Conservation (phyloP, 2,329 filamentous ascomycete genomes). For the Calonectria naviculata region DNA sequence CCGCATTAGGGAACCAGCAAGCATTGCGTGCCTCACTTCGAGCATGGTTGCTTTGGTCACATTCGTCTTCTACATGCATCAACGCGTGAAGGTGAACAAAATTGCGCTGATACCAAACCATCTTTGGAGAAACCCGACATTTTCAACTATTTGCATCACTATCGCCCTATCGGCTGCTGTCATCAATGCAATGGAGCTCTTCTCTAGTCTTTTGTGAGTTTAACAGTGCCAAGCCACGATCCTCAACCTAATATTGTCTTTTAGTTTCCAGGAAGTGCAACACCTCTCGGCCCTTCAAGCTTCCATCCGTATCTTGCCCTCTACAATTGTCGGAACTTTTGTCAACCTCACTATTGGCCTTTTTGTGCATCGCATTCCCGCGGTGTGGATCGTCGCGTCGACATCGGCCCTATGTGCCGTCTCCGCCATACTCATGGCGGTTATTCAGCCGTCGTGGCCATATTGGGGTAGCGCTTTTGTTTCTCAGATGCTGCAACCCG, state of each 20-base stretch:
- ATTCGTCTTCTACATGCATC: slow-evolving; percentile 66
- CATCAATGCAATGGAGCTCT: slow-evolving; percentile 57
- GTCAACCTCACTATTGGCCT: slow-evolving; percentile 57
- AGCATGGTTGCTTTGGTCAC: slow-evolving; percentile 52
- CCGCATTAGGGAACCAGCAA: slow-evolving; percentile 53
- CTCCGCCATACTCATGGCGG: slow-evolving; percentile 66
- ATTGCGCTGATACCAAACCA: slow-evolving; percentile 71
- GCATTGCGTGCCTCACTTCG: slow-evolving; percentile 58
- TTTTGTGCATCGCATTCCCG: slow-evolving; percentile 54
- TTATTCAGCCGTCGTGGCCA: slow-evolving; percentile 57
- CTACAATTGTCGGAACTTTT: slow-evolving; percentile 54
- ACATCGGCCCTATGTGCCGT: slow-evolving; percentile 55
- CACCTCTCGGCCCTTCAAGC: slow-evolving; percentile 55
- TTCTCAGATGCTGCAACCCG: slow-evolving; percentile 53
- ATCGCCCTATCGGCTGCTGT: slow-evolving; percentile 59
- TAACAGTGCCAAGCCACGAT: background rate
- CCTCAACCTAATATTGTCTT: background rate
- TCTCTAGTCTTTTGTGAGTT: slow-evolving; percentile 58
- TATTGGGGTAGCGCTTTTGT: slow-evolving; percentile 64
- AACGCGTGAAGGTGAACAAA: slow-evolving; percentile 56
- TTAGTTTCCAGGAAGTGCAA: slow-evolving; percentile 62
- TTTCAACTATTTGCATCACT: slow-evolving; percentile 64
- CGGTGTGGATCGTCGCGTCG: slow-evolving; percentile 51
- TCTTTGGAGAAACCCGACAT: slow-evolving; percentile 66
- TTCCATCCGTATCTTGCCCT: slow-evolving; percentile 58